Evolutionary conservation across 441 rosid genomes (phyloP).

Genomic region (Mallotus japonicus): DNA sequence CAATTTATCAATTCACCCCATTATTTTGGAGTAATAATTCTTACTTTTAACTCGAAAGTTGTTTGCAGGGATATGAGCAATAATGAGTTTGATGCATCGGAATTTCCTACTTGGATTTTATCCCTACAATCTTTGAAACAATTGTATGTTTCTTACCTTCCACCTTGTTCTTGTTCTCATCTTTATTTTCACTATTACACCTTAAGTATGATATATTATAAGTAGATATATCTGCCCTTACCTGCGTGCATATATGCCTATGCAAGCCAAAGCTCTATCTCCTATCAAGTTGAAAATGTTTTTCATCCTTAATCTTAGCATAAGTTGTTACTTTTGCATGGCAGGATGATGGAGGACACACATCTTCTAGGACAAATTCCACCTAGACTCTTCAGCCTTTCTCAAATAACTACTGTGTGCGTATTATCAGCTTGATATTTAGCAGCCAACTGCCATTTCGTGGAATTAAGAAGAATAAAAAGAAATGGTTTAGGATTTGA

Average conservation of each 20-base stretch:
- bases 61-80: conserved; percentile 80
- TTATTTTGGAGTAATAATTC: not conserved
- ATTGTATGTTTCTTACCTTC: conserved; percentile 41
- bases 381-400: conserved; percentile 42
- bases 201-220: no score
- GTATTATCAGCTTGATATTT: conserved; percentile 24
- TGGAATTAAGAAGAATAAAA: not conserved
- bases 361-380: conserved; percentile 59
- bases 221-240: no score
- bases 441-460: no score
- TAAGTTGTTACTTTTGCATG: not conserved
- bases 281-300: not conserved
- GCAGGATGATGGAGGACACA: conserved; percentile 63
- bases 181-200: not conserved
- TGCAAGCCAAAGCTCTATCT: no score
- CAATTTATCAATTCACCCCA: not conserved
- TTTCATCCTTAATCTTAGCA: not conserved
- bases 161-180: not conserved
- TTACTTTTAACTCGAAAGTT: not conserved
- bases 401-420: conserved; percentile 60
- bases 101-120: conserved; percentile 57
- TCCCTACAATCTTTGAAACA: conserved; percentile 49
- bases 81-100: conserved; percentile 46
- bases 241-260: no score
- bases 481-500: not conserved